phyloP scores from a whole-genome alignment of 495 filamentous ascomycete genomes.

The Jackrogersella minutella region DNA sequence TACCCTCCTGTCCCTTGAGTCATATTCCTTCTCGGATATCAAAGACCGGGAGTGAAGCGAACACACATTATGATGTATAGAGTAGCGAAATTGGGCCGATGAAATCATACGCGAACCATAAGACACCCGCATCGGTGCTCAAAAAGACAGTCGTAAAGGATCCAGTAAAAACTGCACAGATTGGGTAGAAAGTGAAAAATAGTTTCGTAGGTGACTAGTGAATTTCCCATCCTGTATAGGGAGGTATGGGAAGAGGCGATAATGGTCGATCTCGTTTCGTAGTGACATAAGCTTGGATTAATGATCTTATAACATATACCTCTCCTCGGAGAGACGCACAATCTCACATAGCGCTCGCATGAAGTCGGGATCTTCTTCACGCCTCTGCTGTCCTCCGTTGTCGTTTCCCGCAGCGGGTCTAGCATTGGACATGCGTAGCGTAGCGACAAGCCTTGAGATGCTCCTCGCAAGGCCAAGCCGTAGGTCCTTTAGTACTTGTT shows the following conservation, averaged over 20 bases:
- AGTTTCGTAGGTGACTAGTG: neutral
- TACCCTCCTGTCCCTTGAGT: neutral
- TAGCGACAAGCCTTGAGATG: slow-evolving; percentile 48
- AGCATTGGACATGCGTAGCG: slow-evolving; percentile 44
- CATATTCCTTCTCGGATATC: neutral
- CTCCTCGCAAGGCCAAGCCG: slow-evolving; percentile 50
- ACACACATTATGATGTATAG: slow-evolving; percentile 28
- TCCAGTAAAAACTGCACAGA: slow-evolving; percentile 1
- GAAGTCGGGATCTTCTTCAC: slow-evolving; percentile 47
- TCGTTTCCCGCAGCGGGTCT: slow-evolving; percentile 15
- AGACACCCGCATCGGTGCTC: neutral
- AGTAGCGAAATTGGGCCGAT: slow-evolving; percentile 9
- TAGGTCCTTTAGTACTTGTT: slow-evolving; percentile 43
- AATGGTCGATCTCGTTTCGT: neutral
- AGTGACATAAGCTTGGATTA: neutral
- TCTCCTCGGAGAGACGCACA: slow-evolving; percentile 51
- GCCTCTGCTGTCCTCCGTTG: slow-evolving; percentile 21
- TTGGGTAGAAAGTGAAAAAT: neutral
- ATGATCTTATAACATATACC: slow-evolving; percentile 20
- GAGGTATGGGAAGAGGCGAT: too few relatives aligned
- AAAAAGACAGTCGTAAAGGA: slow-evolving; percentile 5
- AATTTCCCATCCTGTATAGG: too few relatives aligned
- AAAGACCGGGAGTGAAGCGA: neutral
- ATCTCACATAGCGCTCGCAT: slow-evolving; percentile 54
- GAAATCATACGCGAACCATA: slow-evolving; percentile 3